Base-by-base conservation (phyloP, 2,329 filamentous ascomycete species). In the Microcyclosporella mali region DNA sequence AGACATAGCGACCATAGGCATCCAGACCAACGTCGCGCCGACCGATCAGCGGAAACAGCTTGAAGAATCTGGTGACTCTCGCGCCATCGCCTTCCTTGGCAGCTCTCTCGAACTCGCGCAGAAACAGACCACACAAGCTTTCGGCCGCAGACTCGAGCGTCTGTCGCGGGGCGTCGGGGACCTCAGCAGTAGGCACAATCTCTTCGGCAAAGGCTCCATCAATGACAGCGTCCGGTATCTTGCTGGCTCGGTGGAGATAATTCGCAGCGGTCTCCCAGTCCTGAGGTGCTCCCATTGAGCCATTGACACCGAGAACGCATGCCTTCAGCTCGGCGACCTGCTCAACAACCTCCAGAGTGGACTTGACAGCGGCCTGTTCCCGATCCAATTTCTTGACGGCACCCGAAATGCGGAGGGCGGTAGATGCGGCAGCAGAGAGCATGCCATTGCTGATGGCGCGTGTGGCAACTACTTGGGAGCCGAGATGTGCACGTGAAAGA, bases 231-330 rank as follows among this genome's bases (percentile, higher is more conserved):
- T 81, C 75, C 0, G 90, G 89, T 10, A 98, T 81, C 53, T 84
- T 81, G 47, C 81, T 81, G 6, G 92, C 89, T 33, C 90, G 79
- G 50, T 85, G 80, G 45, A 98, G 76, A 65, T 97, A 97, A 35
- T 78, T 85, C 2, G 92, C 92, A 3, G 92, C 92, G 2, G 88
- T 92, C 66, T 98, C 92, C 92, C 92, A 98, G 69, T 98, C 92
- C 66, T 98, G 92, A 32, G 92, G 88, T 3, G 89, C 90, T 27
- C 90, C 92, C 92, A 98, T 98, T 46, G 86, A 94, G 14, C 89
- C 92, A 18, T 90, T 82, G 9, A 97, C 89, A 33, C 92, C 92
- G 47, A 95, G 80, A 28, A 97, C 87, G 63, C 92, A 98, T 7
- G 92, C 86, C 69, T 97, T 97, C 52, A 98, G 82, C 72, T 98